Evolutionary conservation across 768 basidiomycete genomes (phyloP), one percentile per base, ranked within the genome.

Genomic region (Polyporus arcularius): DNA sequence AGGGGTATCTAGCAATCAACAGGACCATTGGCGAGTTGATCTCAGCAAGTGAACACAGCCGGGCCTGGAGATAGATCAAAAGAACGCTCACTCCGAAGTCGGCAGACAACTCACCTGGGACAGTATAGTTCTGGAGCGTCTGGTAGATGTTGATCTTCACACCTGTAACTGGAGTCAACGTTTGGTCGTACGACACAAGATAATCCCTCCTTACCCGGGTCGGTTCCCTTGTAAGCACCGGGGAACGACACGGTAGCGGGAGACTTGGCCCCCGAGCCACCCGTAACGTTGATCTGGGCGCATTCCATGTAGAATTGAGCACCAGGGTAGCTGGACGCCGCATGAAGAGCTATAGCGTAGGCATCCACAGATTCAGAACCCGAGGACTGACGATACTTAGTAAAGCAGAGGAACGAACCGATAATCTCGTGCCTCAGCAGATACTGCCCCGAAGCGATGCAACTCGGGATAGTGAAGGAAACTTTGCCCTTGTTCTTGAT

Each of bases 391-490:
- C 14, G n/a, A n/a, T 1, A 15, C 21, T 38, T n/a, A n/a, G 10
- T 16, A 5, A 1, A 15, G 31, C 42, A 15, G 21, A n/a, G 26
- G 9, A 2, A 16, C 55, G 32, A 63, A 82, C 80, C 82, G 58
- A 84, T 84, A 55, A 84, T 70, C 65, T 84, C 84, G 50, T 76
- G 75, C 9, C 81, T 74, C n/a, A 84, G 71, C 18, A 84, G 73
- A 64, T 83, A 83, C 45, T 83, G 74, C 6, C 82, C 82, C 28
- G 76, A 60, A 0, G 72, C 63, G 52, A 83, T 80, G 65, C 82
- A 83, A 16, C 66, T 66, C 1, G 82, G 82, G 58, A 83, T 75
- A 9, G 66, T 75, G 74, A 82, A 82, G 15, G 75, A 75, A 15
- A 80, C 79, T 65, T 81, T 79, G 18, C 83, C 82, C 68, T 80